phyloP scores from a whole-genome alignment of 148 eudicot genomes.

The Heliosperma pusillum region DNA sequence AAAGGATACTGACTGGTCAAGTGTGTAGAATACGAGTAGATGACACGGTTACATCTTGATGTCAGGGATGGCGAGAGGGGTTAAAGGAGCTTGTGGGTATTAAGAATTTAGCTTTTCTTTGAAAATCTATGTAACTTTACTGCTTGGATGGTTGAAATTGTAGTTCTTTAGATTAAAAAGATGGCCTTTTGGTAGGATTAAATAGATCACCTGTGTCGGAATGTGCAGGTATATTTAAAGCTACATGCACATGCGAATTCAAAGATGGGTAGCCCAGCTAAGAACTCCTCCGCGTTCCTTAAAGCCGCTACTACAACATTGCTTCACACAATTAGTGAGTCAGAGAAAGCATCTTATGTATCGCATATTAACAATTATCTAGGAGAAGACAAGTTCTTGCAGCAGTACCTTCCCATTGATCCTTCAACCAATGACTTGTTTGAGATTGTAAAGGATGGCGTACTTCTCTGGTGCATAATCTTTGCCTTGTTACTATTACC shows the following conservation, averaged over 20 bases:
- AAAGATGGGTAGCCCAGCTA: conserved; percentile 72
- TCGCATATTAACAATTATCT: conserved; percentile 92
- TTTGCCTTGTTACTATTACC: conserved; percentile 14
- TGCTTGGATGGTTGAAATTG: background rate
- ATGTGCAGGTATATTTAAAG: conserved; percentile 73
- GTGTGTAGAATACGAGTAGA: too few species aligned
- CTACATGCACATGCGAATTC: conserved; percentile 72
- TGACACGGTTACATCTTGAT: background rate
- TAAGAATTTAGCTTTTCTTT: too few species aligned
- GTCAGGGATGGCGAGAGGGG: background rate
- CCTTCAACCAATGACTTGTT: conserved; percentile 93
- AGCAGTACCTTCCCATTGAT: conserved; percentile 77
- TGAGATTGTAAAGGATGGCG: conserved; percentile 94
- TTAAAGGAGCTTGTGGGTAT: background rate
- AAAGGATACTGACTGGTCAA: too few species aligned
- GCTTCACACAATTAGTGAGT: conserved; percentile 97
- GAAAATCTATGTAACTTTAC: too few species aligned
- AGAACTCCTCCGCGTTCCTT: conserved; percentile 88
- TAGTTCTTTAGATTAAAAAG: too few species aligned
- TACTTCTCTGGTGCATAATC: conserved; percentile 77
- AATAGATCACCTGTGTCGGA: conserved; percentile 12
- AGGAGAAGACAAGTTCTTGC: conserved; percentile 73
- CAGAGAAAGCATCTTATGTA: conserved; percentile 93
- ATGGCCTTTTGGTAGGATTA: too few species aligned
- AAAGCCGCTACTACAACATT: conserved; percentile 92